These are phyloP conservation scores for Penstemon davidsonii DNA, from an alignment of 257 asterid genomes.

Conservation along the genomic window DNA sequence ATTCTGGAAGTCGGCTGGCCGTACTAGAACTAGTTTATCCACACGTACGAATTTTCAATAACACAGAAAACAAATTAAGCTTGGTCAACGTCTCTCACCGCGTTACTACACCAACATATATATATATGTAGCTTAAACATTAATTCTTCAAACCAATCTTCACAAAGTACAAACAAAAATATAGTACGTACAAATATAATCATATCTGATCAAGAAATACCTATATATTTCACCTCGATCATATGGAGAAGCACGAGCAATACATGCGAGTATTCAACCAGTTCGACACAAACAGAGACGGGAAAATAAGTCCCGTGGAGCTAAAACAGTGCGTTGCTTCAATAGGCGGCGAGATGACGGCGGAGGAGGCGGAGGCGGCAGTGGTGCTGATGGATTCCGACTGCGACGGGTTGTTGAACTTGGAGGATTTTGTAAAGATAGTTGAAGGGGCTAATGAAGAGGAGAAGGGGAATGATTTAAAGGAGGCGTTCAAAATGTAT, in stretches of 20 bases:
- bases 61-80: too few species aligned
- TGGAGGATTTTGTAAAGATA: constrained; percentile 55
- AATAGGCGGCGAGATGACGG: constrained; percentile 36
- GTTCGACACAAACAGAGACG: constrained; percentile 48
- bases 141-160: too few species aligned
- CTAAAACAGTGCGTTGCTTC: constrained; percentile 38
- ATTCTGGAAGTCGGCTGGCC: too few species aligned
- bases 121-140: too few species aligned
- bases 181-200: too few species aligned
- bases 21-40: too few species aligned
- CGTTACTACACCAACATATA: too few species aligned
- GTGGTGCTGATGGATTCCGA: constrained; percentile 44
- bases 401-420: constrained; percentile 53
- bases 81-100: too few species aligned
- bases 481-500: constrained; percentile 62
- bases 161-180: too few species aligned
- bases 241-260: constrained; percentile 42
- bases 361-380: constrained; percentile 44
- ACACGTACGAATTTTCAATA: too few species aligned
- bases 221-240: background rate
- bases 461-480: constrained; percentile 46
- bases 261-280: constrained; percentile 38
- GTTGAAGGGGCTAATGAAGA: constrained; percentile 58
- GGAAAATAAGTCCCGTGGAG: constrained; percentile 42
- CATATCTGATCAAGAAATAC: too few species aligned